Evolutionary conservation across 768 basidiomycete genomes (phyloP).

Genomic region (Cystobasidiopsis lactophilus): DNA sequence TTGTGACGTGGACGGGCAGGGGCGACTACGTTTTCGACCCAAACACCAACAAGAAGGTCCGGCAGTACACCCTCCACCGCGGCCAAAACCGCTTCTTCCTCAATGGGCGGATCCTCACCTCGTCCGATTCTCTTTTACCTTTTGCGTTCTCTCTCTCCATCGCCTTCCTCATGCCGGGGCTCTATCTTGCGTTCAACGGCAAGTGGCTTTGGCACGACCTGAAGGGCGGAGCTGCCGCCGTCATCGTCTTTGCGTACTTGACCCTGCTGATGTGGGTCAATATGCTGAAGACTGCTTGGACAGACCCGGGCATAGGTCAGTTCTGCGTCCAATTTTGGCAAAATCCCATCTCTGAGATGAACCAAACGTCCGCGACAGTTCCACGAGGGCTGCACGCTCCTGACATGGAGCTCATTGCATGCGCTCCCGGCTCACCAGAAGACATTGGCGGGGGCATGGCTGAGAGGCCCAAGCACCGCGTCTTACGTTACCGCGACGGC

Average conservation of each 20-base stretch:
- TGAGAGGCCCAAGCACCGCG: slow-evolving; percentile 4
- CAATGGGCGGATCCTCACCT: slow-evolving; percentile 49
- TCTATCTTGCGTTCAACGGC: slow-evolving; percentile 74
- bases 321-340: neutral
- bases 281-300: slow-evolving; percentile 48
- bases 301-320: slow-evolving; percentile 10
- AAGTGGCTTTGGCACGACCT: slow-evolving; percentile 65
- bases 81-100: slow-evolving; percentile 61
- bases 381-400: neutral
- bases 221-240: slow-evolving; percentile 26
- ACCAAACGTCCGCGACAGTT: neutral
- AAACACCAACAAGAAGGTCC: neutral
- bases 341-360: neutral
- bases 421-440: slow-evolving; percentile 4
- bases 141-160: slow-evolving; percentile 45
- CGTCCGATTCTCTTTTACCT: slow-evolving; percentile 67
- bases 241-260: slow-evolving; percentile 38
- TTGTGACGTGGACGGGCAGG: neutral
- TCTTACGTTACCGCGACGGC: slow-evolving; percentile 5
- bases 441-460: slow-evolving; percentile 11
- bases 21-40: neutral
- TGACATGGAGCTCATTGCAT: slow-evolving; percentile 8
- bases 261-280: slow-evolving; percentile 42
- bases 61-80: neutral
- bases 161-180: slow-evolving; percentile 43